Base-by-base conservation (phyloP, 805 yeast genomes). In the Metschnikowia sp. region DNA sequence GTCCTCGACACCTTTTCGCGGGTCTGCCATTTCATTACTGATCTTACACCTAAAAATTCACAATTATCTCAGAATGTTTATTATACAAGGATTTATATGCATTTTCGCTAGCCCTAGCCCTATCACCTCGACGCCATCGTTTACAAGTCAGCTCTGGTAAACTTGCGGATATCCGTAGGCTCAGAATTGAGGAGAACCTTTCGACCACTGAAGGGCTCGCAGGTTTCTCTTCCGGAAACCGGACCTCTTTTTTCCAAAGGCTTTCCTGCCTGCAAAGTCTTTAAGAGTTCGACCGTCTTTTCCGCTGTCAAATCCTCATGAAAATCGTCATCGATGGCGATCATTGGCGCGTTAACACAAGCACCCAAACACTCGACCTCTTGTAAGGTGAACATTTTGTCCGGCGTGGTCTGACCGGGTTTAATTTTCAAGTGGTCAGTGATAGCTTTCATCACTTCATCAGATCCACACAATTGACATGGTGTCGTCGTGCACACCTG, bases 361-460 rank as follows among this genome's bases (percentile, higher is more conserved):
- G 96, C 96, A 49, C 96, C 96, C 42, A 87, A 79, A 70, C 96
- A 88, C 70, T 88, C 96, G 53, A 88, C 96, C 67, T 88, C 96
- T 60, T 86, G 88, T 53, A 88, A 70, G 13, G 95, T 86, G 75
- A 88, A 88, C 55, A 83, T 68, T 33, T 82, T 82, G 69, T 88
- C 95, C 11, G 69, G 62, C 31, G 92, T 84, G 44, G 91, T 87
- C 65, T 87, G 82, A 52, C 94, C 94, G 8, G 90, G 88, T 63
- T 81, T 75, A 63, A 86, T 72, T 48, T 78, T 73, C 53, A 88
- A 75, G 58, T 79, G 79, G 36, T 71, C 67, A 60, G 78, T 75
- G 48, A 87, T 77, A 32, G 92, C 85, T 42, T 79, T 77, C 79
- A 87, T 84, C 51, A 88, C 78, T n/a, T 77, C 82, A 61, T 88